Percentiles rank a stretch among this genome's conserved stretches.
Evolutionary conservation across 2,329 filamentous ascomycete genomes (phyloP).

Genomic region (Phaeosphaeria sp.): DNA sequence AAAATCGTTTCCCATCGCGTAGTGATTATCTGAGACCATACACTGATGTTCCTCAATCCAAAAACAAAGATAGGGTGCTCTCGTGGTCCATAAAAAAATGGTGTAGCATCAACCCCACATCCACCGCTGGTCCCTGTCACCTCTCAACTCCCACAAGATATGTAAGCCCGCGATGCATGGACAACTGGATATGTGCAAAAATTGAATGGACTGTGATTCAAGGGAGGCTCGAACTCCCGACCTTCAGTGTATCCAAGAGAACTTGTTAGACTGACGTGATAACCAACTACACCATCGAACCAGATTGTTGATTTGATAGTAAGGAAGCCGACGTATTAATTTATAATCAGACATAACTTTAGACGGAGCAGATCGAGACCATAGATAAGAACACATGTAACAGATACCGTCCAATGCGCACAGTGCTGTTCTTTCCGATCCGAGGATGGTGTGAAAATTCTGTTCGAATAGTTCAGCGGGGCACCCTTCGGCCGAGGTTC

Average conservation of each 20-base stretch:
- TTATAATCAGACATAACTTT: not conserved
- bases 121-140: not conserved
- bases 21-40: not conserved
- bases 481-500: too few relatives aligned
- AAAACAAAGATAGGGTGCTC: not conserved
- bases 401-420: too few relatives aligned
- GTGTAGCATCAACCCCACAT: not conserved
- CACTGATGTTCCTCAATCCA: not conserved
- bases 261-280: conserved; percentile 56
- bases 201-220: too few relatives aligned
- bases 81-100: not conserved
- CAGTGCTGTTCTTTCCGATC: too few relatives aligned
- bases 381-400: too few relatives aligned
- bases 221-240: conserved; percentile 8
- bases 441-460: too few relatives aligned
- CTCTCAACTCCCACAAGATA: not conserved
- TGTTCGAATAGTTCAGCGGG: too few relatives aligned
- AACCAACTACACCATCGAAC: conserved; percentile 55
- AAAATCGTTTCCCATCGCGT: not conserved
- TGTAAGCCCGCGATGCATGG: not conserved
- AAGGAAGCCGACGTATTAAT: too few relatives aligned
- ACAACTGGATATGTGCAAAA: too few relatives aligned
- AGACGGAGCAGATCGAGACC: too few relatives aligned
- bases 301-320: conserved; percentile 4
- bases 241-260: conserved; percentile 10